Percentiles rank a stretch among this genome's conserved stretches.
These are phyloP conservation scores for Candida ortonii DNA, from an alignment of 805 yeast genomes.

Conservation along the genomic window DNA sequence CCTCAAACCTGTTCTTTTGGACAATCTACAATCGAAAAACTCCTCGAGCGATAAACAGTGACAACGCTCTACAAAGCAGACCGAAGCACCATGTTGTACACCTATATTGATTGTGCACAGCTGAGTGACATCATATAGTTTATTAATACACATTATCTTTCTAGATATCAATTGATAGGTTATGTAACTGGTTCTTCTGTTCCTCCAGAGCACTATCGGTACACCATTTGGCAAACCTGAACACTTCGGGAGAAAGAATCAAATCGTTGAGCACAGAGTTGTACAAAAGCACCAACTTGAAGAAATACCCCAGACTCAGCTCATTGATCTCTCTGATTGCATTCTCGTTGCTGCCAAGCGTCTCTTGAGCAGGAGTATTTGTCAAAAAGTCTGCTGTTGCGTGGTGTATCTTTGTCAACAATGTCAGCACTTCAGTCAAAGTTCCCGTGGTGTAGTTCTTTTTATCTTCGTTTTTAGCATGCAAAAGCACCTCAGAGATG, in stretches of 20 bases:
- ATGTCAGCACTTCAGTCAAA: constrained; percentile 56
- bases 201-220: constrained; percentile 61
- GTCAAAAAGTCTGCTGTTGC: constrained; percentile 47
- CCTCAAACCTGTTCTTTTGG: constrained; percentile 85
- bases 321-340: constrained; percentile 58
- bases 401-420: constrained; percentile 59
- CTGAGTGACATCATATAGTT: too few relatives aligned
- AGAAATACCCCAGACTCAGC: constrained; percentile 59
- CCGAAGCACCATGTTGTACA: too few relatives aligned
- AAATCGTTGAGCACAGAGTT: constrained; percentile 64
- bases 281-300: constrained; percentile 61
- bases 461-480: constrained; percentile 64
- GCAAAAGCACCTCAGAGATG: constrained; percentile 53
- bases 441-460: constrained; percentile 50
- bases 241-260: constrained; percentile 58
- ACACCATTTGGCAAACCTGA: constrained; percentile 69
- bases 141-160: too few relatives aligned
- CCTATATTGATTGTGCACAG: too few relatives aligned
- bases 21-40: constrained; percentile 40
- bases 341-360: constrained; percentile 30
- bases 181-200: constrained; percentile 30
- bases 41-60: constrained; percentile 9
- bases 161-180: constrained; percentile 4
- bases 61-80: too few relatives aligned
- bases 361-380: constrained; percentile 30